Evolutionary conservation across 108 stramenopile genomes (phyloP), one percentile per base, ranked within the genome.

Genomic region (Aurantiochytrium sp.): DNA sequence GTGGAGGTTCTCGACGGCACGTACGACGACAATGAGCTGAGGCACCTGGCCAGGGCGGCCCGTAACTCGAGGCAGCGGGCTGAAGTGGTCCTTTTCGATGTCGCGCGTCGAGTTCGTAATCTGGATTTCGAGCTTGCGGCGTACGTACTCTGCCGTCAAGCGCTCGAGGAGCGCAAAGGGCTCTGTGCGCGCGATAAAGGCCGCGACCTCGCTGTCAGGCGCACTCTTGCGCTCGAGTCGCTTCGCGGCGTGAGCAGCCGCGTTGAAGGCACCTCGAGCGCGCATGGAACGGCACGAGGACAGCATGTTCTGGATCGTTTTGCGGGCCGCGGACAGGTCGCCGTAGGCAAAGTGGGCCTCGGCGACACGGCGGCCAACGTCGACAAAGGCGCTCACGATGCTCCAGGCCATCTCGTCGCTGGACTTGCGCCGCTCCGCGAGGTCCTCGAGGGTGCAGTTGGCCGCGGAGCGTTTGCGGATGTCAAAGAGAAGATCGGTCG

Each of bases 391-490:
- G n/a, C 39, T 81, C 10, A 81, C 24, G 45, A 81, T 81, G 42
- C 45, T 41, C 42, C 39, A 48, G 6, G 73, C 73, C 73, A 81
- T 81, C 27, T 81, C 45, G 24, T 81, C 73, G 30, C 73, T 81
- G 12, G 73, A 81, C 24, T 81, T 81, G 1, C 73, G 73, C 12
- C 73, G 73, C 73, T 81, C 73, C 10, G 73, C 73, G 32, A 81
- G 73, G 45, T 81, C 73, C 30, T 81, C 73, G 24, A 81, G 45
- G 6, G 73, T 48, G 24, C 73, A 81, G 3, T 81, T 81, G 50
- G 73, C 73, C 19, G 73, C 73, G 12, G 73, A 81, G 39, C 73
- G 73, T 24, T 81, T 81, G 8, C 73, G 73, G 2, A 81, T 81
- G 24, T 81, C 73, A 81, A 81, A 81, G 45, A 81, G 73, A 22